These are phyloP conservation scores for Ceratonia siliqua DNA, from an alignment of 306 rosid genomes.

Conservation along the genomic window DNA sequence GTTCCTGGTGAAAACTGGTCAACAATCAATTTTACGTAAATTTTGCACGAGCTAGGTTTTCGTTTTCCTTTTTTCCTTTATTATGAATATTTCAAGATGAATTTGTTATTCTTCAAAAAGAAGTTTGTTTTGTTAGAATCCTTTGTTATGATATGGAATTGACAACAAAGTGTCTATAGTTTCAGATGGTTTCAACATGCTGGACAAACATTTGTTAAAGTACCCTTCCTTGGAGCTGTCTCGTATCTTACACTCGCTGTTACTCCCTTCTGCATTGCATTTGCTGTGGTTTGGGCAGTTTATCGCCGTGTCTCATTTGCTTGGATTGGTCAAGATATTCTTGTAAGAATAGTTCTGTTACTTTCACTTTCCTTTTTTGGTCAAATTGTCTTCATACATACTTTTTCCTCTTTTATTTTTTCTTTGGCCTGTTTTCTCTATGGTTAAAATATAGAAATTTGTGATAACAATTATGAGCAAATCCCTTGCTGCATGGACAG, in stretches of 20 bases:
- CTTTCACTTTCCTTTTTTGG: slow-evolving; percentile 21
- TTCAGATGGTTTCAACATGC: slow-evolving; percentile 89
- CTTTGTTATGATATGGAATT: slow-evolving; percentile 39
- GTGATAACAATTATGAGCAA: background rate
- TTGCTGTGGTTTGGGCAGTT: slow-evolving; percentile 90
- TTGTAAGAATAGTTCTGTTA: slow-evolving; percentile 59
- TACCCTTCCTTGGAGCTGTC: slow-evolving; percentile 88
- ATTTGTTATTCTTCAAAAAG: slow-evolving; percentile 13
- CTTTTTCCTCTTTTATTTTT: background rate
- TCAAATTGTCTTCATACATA: background rate
- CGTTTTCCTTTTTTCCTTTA: background rate
- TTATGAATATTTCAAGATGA: background rate
- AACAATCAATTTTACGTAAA: slow-evolving; percentile 8
- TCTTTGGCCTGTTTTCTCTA: background rate
- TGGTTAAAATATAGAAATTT: slow-evolving; percentile 12
- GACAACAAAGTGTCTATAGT: slow-evolving; percentile 56
- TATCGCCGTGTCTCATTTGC: slow-evolving; percentile 60
- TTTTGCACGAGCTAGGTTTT: background rate
- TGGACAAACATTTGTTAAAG: slow-evolving; percentile 72
- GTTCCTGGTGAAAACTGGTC: slow-evolving; percentile 1
- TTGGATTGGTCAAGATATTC: slow-evolving; percentile 99
- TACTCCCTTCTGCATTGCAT: slow-evolving; percentile 85
- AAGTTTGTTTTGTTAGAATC: slow-evolving; percentile 8
- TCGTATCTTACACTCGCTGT: slow-evolving; percentile 86
- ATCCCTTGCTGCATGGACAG: background rate